These are phyloP conservation scores for Trametes sp. DNA, from an alignment of 1,284 basidiomycete species.

Conservation along the genomic window DNA sequence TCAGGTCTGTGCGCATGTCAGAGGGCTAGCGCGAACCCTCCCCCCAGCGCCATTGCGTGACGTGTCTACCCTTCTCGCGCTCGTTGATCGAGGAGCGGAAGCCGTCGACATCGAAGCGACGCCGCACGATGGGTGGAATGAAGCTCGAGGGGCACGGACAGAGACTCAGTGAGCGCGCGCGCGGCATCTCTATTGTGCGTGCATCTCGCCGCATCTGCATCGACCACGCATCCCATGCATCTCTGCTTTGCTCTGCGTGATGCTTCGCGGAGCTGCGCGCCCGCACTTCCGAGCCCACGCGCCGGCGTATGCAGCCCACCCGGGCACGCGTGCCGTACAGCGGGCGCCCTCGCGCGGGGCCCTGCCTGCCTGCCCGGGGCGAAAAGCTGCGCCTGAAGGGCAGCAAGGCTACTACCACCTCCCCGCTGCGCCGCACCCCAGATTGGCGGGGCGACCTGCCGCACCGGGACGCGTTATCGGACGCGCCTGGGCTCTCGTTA, in stretches of 20 bases:
- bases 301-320: background rate
- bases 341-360: background rate
- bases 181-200: slow-evolving; percentile 4
- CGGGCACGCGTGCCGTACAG: background rate
- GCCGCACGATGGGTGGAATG: background rate
- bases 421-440: background rate
- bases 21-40: background rate
- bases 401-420: background rate
- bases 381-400: background rate
- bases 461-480: slow-evolving; percentile 17
- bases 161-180: slow-evolving; percentile 1
- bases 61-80: background rate
- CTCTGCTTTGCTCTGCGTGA: slow-evolving; percentile 11
- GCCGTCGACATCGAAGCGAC: background rate
- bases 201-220: slow-evolving; percentile 10
- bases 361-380: background rate
- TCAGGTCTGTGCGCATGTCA: too few relatives aligned
- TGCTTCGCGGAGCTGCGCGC: slow-evolving; percentile 19
- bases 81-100: slow-evolving; percentile 10
- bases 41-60: background rate
- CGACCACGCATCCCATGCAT: too few relatives aligned
- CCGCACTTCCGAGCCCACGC: slow-evolving; percentile 14
- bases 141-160: background rate
- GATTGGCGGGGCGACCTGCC: background rate
- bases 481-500: background rate